Conservation (phyloP, 495 filamentous ascomycete genomes). For the Bacidia gigantensis region DNA sequence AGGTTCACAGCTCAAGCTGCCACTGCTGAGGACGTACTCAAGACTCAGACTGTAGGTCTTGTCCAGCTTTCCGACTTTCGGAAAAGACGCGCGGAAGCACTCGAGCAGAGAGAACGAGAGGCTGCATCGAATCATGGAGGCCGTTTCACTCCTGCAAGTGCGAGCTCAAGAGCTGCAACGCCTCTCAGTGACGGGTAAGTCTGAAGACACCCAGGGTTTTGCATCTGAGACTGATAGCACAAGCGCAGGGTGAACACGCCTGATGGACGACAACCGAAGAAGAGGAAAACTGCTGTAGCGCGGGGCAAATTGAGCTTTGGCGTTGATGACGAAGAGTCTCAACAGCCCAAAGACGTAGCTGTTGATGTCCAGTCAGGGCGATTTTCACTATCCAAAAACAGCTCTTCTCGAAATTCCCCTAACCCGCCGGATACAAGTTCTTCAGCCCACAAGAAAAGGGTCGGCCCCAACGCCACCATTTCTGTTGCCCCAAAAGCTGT, state of each 20-base stretch:
- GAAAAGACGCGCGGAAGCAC: constrained; percentile 85
- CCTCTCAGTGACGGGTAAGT: constrained; percentile 43
- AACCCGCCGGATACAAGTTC: constrained; percentile 25
- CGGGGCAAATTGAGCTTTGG: constrained; percentile 62
- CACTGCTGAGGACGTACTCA: constrained; percentile 81
- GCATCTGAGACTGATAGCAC: constrained; percentile 25
- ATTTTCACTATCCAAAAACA: not conserved
- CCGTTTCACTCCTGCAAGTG: constrained; percentile 29
- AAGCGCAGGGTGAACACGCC: constrained; percentile 30
- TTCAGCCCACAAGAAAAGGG: constrained; percentile 30
- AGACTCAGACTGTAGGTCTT: constrained; percentile 83
- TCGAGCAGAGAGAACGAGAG: constrained; percentile 81
- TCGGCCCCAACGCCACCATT: constrained; percentile 55
- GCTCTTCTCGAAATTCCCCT: constrained; percentile 24
- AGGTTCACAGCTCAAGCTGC: constrained; percentile 69
- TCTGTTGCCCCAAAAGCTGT: constrained; percentile 60
- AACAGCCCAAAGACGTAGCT: constrained; percentile 7
- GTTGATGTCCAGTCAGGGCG: not conserved
- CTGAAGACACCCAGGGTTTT: not conserved
- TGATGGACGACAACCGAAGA: constrained; percentile 41
- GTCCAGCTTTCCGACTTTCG: constrained; percentile 90
- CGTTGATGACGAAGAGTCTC: constrained; percentile 37
- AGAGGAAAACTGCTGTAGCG: constrained; percentile 49
- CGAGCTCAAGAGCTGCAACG: constrained; percentile 36
- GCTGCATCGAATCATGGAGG: constrained; percentile 34